These are phyloP conservation scores for Nidularia pulvinata DNA, from an alignment of 768 basidiomycete genomes.

Conservation along the genomic window DNA sequence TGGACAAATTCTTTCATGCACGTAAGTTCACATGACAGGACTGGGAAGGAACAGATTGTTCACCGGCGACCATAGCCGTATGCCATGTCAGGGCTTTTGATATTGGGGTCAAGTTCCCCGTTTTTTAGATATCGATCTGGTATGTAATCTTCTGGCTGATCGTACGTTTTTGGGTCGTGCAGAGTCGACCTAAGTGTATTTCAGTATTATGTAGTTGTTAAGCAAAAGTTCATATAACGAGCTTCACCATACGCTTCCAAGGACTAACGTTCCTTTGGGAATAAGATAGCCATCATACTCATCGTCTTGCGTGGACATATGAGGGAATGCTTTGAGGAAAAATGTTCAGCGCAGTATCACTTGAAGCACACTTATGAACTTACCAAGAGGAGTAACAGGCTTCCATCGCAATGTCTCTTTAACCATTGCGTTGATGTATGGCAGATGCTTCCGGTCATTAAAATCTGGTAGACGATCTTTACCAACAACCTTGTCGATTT, in stretches of 20 bases:
- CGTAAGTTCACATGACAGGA: background rate
- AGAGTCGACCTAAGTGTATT: slow-evolving; percentile 1
- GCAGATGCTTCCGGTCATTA: slow-evolving; percentile 24
- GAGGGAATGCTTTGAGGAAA: slow-evolving; percentile 9
- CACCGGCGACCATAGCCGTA: slow-evolving; percentile 31
- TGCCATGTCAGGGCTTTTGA: slow-evolving; percentile 9
- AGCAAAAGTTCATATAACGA: background rate
- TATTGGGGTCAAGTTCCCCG: slow-evolving; percentile 9
- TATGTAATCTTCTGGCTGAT: slow-evolving; percentile 33
- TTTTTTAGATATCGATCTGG: slow-evolving; percentile 38
- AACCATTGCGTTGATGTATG: slow-evolving; percentile 31
- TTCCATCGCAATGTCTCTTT: slow-evolving; percentile 23
- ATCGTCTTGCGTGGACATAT: slow-evolving; percentile 28
- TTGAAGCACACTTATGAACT: background rate
- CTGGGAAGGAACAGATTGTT: background rate
- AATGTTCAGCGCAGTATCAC: background rate
- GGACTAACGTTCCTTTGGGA: slow-evolving; percentile 35
- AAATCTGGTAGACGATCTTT: slow-evolving; percentile 30
- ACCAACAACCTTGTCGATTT: slow-evolving; percentile 37
- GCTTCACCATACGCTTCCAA: slow-evolving; percentile 36
- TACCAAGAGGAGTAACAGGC: slow-evolving; percentile 12
- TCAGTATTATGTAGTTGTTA: background rate
- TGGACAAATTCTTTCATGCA: slow-evolving; percentile 17
- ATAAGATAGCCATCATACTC: slow-evolving; percentile 34
- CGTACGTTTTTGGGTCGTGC: slow-evolving; percentile 36